Percentiles rank a stretch among this genome's conserved stretches.
Evolutionary conservation across 805 yeast species (phyloP).

Genomic region (Candida ascalaphidarum): DNA sequence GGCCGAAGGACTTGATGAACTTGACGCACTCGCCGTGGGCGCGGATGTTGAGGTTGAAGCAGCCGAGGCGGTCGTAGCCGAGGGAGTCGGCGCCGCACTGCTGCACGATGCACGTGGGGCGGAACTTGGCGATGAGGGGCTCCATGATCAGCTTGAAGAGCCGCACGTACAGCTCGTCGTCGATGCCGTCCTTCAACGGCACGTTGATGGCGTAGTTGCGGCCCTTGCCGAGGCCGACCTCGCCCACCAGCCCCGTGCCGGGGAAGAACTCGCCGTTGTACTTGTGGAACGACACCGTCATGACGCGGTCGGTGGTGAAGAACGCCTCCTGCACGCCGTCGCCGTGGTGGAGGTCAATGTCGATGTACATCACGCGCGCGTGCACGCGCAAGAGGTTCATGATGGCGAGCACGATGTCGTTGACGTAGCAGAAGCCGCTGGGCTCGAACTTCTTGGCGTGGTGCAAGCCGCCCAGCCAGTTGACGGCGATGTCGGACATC

Average conservation of each 20-base stretch:
- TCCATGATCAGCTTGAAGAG: conserved; percentile 79
- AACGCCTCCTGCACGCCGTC: conserved; percentile 98
- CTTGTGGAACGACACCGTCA: conserved; percentile 95
- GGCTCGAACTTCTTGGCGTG: conserved; percentile 96
- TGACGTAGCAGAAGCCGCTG: conserved; percentile 89
- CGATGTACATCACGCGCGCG: conserved; percentile 88
- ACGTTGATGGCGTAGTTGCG: conserved; percentile 83
- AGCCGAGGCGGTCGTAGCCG: conserved; percentile 88
- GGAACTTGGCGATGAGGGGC: conserved; percentile 84
- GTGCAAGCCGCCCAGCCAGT: conserved; percentile 95
- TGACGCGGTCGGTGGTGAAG: conserved; percentile 87
- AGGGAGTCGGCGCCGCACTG: conserved; percentile 98
- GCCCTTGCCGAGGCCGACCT: conserved; percentile 83
- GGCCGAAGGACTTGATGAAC: conserved; percentile 77
- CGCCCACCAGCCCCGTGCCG: conserved; percentile 91
- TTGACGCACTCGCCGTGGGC: conserved; percentile 96
- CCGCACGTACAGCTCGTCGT: conserved; percentile 75
- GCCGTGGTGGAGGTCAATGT: conserved; percentile 93
- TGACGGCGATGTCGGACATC: conserved; percentile 87
- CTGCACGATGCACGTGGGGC: conserved; percentile 88
- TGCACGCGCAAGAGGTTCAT: conserved; percentile 79
- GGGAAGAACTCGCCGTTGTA: conserved; percentile 94
- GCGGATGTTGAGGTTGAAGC: conserved; percentile 83
- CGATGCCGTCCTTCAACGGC: conserved; percentile 92
- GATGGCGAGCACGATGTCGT: conserved; percentile 87